Conservation (phyloP, 106 monocot species). For the Allium sativum region DNA sequence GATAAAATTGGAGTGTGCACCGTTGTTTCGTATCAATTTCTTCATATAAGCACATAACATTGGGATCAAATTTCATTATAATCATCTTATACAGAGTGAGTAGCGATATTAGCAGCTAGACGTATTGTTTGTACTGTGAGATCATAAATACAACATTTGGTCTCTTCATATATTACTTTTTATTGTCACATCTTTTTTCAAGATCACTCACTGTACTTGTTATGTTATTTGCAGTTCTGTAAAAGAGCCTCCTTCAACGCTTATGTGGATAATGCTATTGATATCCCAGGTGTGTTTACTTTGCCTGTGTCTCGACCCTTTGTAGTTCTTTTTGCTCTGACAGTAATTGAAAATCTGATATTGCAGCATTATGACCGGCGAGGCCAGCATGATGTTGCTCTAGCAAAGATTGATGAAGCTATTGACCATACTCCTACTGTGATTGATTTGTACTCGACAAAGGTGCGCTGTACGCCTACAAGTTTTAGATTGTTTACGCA, state of each 20-base stretch:
- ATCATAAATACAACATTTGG: no score
- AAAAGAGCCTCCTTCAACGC: constrained; percentile 90
- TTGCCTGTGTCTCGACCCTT: neutral
- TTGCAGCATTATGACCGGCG: constrained; percentile 88
- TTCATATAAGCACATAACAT: no score
- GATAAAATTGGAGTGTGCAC: no score
- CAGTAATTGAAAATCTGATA: constrained; percentile 1
- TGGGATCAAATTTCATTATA: no score
- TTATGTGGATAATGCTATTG: constrained; percentile 89
- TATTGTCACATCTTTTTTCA: no score
- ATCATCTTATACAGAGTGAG: no score
- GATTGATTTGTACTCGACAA: constrained; percentile 86
- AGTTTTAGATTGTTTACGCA: neutral
- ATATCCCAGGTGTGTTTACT: constrained; percentile 63
- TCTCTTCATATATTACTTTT: no score
- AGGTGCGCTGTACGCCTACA: constrained; percentile 43
- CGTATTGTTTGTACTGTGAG: no score
- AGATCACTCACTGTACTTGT: neutral
- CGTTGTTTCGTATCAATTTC: no score
- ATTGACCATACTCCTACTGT: constrained; percentile 93
- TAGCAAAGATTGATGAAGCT: constrained; percentile 90
- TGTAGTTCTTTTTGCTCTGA: neutral
- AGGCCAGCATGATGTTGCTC: constrained; percentile 67
- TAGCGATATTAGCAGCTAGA: no score
- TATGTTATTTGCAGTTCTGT: constrained; percentile 27